Percentiles rank a stretch among this genome's conserved stretches.
Evolutionary conservation across 2,329 filamentous ascomycete genomes (phyloP).

Genomic region (Fusarium begoniae): DNA sequence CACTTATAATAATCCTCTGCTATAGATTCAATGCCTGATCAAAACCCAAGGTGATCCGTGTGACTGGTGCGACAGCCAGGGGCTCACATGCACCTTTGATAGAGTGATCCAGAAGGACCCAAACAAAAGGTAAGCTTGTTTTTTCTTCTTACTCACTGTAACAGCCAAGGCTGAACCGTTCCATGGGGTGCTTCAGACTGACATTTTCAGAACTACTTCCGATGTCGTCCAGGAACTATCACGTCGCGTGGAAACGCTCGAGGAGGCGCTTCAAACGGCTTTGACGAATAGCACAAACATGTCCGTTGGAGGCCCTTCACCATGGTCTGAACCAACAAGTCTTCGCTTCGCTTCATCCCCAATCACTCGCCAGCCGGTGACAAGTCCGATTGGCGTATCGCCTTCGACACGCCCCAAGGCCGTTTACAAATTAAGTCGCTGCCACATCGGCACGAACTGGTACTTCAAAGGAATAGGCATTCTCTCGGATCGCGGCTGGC

Average conservation of each 20-base stretch:
- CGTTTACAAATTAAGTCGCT: conserved; percentile 12
- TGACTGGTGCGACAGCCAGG: conserved; percentile 37
- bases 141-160: not conserved
- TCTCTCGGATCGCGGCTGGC: conserved; percentile 17
- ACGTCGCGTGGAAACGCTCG: conserved; percentile 29
- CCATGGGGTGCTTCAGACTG: conserved; percentile 3
- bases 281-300: not conserved
- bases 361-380: not conserved
- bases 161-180: not conserved
- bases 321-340: conserved; percentile 9
- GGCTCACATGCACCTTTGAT: conserved; percentile 36
- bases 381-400: conserved; percentile 7
- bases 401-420: not conserved
- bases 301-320: conserved; percentile 8
- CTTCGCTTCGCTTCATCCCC: conserved; percentile 2
- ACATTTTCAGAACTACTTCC: conserved; percentile 15
- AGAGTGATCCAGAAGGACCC: conserved; percentile 28
- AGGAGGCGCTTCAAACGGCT: conserved; percentile 24
- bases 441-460: conserved; percentile 30
- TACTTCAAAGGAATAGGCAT: conserved; percentile 34
- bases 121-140: conserved; percentile 26
- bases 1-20: not conserved
- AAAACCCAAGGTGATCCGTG: conserved; percentile 24
- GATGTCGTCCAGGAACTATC: conserved; percentile 34
- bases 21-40: conserved; percentile 38